Base-by-base conservation (phyloP, 2,329 filamentous ascomycete genomes). In the Fusarium nanum region DNA sequence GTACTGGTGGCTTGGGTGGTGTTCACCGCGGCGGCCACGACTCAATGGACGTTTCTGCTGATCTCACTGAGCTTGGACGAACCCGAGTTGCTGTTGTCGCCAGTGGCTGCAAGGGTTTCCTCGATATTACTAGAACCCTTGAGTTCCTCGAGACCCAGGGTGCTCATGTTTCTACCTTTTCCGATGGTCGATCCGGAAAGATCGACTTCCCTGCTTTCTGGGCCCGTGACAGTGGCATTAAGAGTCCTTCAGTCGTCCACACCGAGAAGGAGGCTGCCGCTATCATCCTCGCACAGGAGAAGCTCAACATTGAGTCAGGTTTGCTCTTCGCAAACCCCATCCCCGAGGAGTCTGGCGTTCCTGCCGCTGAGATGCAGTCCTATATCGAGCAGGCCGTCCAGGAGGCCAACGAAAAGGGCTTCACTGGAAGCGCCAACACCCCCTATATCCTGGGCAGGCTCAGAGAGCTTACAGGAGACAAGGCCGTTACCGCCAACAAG, bases 151-250 rank as follows among this genome's bases (percentile, higher is more conserved):
- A 91, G 78, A 91, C 89, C 1, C 88, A 91, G 76, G 92, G 92
- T 12, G 94, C 93, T 23, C 87, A 91, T 40, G 94, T 98, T 2
- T 92, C 90, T 6, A 98, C 96, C 4, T 99, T 98, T 82, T 91
- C 93, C 25, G 93, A 97, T 79, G 93, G 92, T 2, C 87, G 93
- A 40, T 81, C 82, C 27, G 91, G 89, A 3, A 81, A 86, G 8
- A 87, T 98, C 42, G 92, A 97, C 74, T 96, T 98, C 75, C 96
- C 96, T 2, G 93, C 93, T 1, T 99, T 99, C 80, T 99, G 93
- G 87, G 93, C 92, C 0, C 85, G 95, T 42, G 93, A 98, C 44
- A 98, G 94, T 78, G 93, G 94, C 14, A 82, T 92, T 55, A 89
- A 85, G 78, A 97, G 93, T 76, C 95, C 95, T 1, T 87, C 88